Evolutionary conservation across 202 grass and related monocot species (phyloP).

Genomic region (Saccharum hybrid): DNA sequence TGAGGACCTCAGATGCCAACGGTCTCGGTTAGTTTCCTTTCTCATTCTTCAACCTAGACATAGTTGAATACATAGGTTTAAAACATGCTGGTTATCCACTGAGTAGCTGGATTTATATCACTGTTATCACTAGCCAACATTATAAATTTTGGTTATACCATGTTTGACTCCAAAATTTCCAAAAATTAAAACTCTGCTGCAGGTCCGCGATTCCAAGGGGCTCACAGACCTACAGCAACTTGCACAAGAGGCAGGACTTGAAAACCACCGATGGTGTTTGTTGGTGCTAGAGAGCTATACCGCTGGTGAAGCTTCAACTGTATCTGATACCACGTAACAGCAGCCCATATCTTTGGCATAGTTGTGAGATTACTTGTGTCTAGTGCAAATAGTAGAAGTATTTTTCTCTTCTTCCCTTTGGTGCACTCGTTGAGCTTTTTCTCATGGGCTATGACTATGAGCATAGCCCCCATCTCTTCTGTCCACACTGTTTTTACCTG

Average conservation of each 20-base stretch:
- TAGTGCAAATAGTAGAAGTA: conserved; percentile 42
- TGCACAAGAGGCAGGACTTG: conserved; percentile 38
- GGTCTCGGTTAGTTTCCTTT: conserved; percentile 54
- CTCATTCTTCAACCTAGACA: background rate
- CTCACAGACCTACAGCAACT: conserved; percentile 30
- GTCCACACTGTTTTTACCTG: background rate
- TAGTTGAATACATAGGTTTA: background rate
- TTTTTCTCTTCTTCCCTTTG: background rate
- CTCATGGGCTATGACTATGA: background rate
- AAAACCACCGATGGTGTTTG: background rate
- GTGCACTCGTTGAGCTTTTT: background rate
- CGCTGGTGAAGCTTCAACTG: conserved; percentile 44
- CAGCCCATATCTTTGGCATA: conserved; percentile 6
- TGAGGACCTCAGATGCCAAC: conserved; percentile 64
- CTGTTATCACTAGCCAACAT: background rate
- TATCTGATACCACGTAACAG: background rate
- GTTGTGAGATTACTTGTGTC: conserved; percentile 38
- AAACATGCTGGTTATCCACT: background rate
- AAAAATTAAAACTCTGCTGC: background rate
- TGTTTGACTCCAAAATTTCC: background rate
- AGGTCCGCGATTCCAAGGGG: conserved; percentile 42
- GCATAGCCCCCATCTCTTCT: background rate
- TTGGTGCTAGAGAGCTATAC: background rate
- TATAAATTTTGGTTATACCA: background rate
- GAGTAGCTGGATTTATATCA: background rate